Evolutionary conservation across 345 rosid genomes (phyloP).

Genomic region (Lumnitzera littorea): DNA sequence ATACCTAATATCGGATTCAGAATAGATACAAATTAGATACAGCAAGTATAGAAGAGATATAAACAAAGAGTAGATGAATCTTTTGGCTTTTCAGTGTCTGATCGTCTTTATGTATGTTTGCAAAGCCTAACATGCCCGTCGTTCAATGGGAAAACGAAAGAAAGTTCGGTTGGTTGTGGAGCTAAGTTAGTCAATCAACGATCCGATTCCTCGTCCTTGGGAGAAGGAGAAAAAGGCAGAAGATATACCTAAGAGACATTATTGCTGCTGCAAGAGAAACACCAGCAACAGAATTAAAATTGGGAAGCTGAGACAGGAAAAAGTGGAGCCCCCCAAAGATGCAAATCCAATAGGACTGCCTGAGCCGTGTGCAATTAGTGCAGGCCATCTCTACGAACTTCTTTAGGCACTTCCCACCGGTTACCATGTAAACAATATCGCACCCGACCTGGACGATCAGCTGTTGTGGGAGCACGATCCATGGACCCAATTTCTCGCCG

Average conservation of each 20-base stretch:
- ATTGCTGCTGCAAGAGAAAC: slow-evolving; percentile 91
- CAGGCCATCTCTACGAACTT: slow-evolving; percentile 79
- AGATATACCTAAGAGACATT: slow-evolving; percentile 75
- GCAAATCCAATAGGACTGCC: slow-evolving; percentile 85
- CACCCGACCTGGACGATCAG: slow-evolving; percentile 91
- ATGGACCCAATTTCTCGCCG: slow-evolving; percentile 70
- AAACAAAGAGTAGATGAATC: no score
- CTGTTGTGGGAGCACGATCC: slow-evolving; percentile 94
- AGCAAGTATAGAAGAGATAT: no score
- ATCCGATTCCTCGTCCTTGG: neutral
- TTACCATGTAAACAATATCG: slow-evolving; percentile 91
- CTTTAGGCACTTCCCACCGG: slow-evolving; percentile 92
- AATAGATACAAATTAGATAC: no score
- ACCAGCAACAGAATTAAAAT: slow-evolving; percentile 87
- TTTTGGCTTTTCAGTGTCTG: no score
- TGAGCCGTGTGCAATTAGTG: slow-evolving; percentile 44
- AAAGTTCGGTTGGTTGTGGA: no score
- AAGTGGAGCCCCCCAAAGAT: slow-evolving; percentile 84
- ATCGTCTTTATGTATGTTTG: no score
- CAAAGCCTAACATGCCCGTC: no score
- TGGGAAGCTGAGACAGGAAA: slow-evolving; percentile 86
- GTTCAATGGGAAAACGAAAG: no score
- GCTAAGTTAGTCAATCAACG: no score
- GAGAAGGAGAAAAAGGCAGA: neutral
- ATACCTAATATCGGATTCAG: no score